Evolutionary conservation across 371 early-diverging fungal genomes (phyloP).

Genomic region (Apophysomyces variabilis): DNA sequence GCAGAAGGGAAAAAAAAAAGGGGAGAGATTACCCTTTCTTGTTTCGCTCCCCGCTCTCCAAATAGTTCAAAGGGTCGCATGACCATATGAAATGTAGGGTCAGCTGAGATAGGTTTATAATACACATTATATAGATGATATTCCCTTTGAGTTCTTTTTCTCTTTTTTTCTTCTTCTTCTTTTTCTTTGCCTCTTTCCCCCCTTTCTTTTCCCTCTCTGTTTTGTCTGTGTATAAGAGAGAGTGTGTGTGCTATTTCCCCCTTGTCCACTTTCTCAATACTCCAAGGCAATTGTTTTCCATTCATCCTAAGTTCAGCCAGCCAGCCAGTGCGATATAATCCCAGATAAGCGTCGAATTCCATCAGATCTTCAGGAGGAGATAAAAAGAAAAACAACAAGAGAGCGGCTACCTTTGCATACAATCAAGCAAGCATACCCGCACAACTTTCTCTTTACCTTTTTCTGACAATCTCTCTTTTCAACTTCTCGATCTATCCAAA

Average conservation of each 20-base stretch:
- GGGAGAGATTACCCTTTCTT: neutral
- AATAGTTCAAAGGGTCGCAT: constrained; percentile 6
- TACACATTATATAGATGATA: neutral
- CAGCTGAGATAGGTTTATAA: constrained; percentile 9
- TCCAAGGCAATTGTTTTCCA: neutral
- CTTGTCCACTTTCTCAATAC: neutral
- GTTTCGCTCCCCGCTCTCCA: neutral
- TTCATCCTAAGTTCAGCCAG: neutral
- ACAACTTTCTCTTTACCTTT: neutral
- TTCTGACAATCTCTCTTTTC: constrained; percentile 14
- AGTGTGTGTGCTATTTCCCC: neutral
- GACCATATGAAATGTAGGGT: constrained; percentile 8
- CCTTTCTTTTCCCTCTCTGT: neutral
- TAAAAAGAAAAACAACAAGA: neutral
- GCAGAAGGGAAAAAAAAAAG: neutral
- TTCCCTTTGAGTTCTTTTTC: constrained; percentile 14
- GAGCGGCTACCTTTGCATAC: constrained; percentile 8
- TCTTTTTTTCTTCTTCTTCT: constrained; percentile 6
- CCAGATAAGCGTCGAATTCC: neutral
- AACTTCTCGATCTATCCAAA: constrained; percentile 8
- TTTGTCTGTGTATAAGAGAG: no score
- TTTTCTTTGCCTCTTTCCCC: constrained; percentile 11
- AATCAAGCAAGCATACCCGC: constrained; percentile 10
- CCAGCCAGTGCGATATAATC: neutral
- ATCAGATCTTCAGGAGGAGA: neutral